These are phyloP conservation scores for Fusarium nodosum DNA, from an alignment of 2,329 filamentous ascomycete genomes.

Conservation along the genomic window DNA sequence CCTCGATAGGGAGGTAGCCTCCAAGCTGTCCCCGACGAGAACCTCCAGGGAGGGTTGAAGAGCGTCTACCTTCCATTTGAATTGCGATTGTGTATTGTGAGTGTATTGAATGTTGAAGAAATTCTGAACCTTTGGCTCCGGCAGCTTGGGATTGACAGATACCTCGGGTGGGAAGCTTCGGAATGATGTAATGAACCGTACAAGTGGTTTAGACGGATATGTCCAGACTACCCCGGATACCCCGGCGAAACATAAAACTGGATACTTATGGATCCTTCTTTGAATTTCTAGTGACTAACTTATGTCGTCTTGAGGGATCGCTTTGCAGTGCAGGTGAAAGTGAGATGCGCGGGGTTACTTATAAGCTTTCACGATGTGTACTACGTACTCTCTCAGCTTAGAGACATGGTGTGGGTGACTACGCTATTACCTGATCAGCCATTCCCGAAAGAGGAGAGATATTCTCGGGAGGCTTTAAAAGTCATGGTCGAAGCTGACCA, in stretches of 20 bases:
- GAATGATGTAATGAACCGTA: conserved; percentile 46
- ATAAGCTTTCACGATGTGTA: conserved; percentile 40
- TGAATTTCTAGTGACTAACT: not conserved
- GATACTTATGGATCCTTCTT: conserved; percentile 3
- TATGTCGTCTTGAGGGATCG: not conserved
- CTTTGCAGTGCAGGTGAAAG: not conserved
- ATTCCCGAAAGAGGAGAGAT: conserved; percentile 22
- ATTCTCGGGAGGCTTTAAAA: not conserved
- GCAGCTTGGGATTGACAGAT: conserved; percentile 3
- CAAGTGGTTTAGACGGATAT: conserved; percentile 21
- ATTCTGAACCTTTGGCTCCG: conserved; percentile 5
- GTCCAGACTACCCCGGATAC: conserved; percentile 15
- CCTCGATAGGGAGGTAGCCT: conserved; percentile 75
- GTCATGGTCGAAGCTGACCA: conserved; percentile 11
- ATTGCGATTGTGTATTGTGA: not conserved
- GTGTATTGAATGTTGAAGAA: not conserved
- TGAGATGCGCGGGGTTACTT: conserved; percentile 32
- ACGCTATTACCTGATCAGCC: conserved; percentile 24
- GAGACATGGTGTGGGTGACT: conserved; percentile 33
- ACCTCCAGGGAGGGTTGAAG: conserved; percentile 52
- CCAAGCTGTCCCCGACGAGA: conserved; percentile 55
- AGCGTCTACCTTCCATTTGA: conserved; percentile 53
- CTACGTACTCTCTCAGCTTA: conserved; percentile 22
- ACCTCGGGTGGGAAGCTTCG: conserved; percentile 15
- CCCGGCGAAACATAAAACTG: conserved; percentile 18